These are phyloP conservation scores for Aspergillus bertholletiae DNA, from an alignment of 495 filamentous ascomycete genomes.

Conservation along the genomic window DNA sequence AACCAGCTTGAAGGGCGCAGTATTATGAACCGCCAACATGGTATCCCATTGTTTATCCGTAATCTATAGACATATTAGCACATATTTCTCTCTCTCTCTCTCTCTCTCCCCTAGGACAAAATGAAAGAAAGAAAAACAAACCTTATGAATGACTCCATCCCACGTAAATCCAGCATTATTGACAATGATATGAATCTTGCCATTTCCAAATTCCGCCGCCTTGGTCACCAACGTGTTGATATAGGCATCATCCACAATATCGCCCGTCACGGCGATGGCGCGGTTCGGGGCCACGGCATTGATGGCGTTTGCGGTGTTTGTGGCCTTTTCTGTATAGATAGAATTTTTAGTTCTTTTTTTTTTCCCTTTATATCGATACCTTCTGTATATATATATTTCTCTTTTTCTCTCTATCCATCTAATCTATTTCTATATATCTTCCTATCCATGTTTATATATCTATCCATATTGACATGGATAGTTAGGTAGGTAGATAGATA, in stretches of 20 bases:
- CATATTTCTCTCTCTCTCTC: too few relatives aligned
- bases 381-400: too few relatives aligned
- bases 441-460: too few relatives aligned
- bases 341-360: conserved; percentile 1
- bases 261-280: conserved; percentile 64
- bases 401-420: too few relatives aligned
- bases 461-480: too few relatives aligned
- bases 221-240: conserved; percentile 66
- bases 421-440: too few relatives aligned
- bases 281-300: conserved; percentile 55
- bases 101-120: too few relatives aligned
- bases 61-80: conserved; percentile 45
- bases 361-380: background rate
- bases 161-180: conserved; percentile 90
- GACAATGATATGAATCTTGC: conserved; percentile 84
- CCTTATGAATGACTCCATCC: conserved; percentile 89
- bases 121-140: conserved; percentile 19
- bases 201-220: conserved; percentile 73
- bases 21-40: conserved; percentile 76
- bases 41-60: conserved; percentile 90
- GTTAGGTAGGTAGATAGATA: too few relatives aligned
- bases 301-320: conserved; percentile 60
- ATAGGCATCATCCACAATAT: conserved; percentile 65
- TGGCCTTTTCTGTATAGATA: conserved; percentile 53
- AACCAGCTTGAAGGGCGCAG: conserved; percentile 77